These are phyloP conservation scores for Pestalotiopsis sp. DNA, from an alignment of 2,329 filamentous ascomycete species.

Conservation along the genomic window DNA sequence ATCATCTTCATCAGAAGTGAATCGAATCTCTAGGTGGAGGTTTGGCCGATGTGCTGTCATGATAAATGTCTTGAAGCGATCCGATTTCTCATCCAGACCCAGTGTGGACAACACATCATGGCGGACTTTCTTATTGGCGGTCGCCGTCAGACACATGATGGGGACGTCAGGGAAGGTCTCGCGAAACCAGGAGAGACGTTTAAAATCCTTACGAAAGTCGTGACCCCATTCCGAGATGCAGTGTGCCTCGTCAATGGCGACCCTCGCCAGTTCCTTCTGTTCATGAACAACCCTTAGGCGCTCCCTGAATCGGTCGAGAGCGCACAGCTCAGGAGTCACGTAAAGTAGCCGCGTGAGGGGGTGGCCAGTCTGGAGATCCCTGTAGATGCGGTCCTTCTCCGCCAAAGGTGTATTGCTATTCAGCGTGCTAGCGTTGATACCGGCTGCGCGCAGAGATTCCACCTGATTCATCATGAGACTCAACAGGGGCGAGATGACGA, in stretches of 20 bases:
- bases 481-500: constrained; percentile 86
- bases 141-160: constrained; percentile 91
- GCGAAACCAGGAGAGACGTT: constrained; percentile 84
- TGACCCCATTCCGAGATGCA: constrained; percentile 99
- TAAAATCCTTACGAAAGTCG: constrained; percentile 93
- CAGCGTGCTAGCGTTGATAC: constrained; percentile 80
- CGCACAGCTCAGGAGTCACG: constrained; percentile 89
- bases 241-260: constrained; percentile 93
- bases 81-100: constrained; percentile 61
- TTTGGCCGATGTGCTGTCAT: constrained; percentile 86
- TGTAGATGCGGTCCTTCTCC: constrained; percentile 71
- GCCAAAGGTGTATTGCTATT: constrained; percentile 76
- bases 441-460: constrained; percentile 71
- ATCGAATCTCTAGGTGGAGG: constrained; percentile 88
- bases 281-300: constrained; percentile 73
- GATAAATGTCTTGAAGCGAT: constrained; percentile 72
- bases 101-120: constrained; percentile 81
- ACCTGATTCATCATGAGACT: constrained; percentile 98
- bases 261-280: constrained; percentile 82
- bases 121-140: constrained; percentile 79
- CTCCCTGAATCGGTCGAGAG: constrained; percentile 75
- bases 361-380: constrained; percentile 85
- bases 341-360: constrained; percentile 84
- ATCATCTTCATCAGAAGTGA: constrained; percentile 76
- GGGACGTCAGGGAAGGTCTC: constrained; percentile 81